Conservation (phyloP, 352 stramenopile species). For the Peronospora destructor region DNA sequence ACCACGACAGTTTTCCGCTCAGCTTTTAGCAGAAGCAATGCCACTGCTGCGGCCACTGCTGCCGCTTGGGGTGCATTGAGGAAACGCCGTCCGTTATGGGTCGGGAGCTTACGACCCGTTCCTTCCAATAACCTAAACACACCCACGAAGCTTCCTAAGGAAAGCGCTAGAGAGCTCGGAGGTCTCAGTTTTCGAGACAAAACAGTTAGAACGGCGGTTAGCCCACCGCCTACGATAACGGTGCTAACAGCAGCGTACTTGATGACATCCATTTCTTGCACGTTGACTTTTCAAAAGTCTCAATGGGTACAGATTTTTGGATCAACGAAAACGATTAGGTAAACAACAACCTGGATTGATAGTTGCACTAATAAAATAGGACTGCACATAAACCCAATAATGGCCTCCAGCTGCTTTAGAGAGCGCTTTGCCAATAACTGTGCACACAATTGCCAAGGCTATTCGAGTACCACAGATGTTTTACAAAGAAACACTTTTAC, state of each 20-base stretch:
- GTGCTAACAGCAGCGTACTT: conserved; percentile 40
- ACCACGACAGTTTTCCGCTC: conserved; percentile 44
- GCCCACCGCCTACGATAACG: conserved; percentile 24
- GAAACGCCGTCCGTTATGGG: conserved; percentile 9
- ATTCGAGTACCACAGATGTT: too few species aligned
- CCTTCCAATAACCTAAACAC: conserved; percentile 47
- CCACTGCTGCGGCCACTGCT: conserved; percentile 26
- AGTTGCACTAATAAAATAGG: too few species aligned
- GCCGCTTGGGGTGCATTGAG: conserved; percentile 34
- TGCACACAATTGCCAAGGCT: too few species aligned
- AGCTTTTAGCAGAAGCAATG: conserved; percentile 38
- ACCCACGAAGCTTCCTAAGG: conserved; percentile 52
- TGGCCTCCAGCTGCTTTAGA: too few species aligned
- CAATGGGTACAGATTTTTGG: too few species aligned
- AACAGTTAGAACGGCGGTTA: conserved; percentile 34
- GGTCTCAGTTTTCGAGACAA: conserved; percentile 32
- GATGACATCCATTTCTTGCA: conserved; percentile 25
- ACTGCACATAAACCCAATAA: too few species aligned
- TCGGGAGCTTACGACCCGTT: conserved; percentile 15
- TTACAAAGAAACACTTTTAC: too few species aligned
- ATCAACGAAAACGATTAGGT: too few species aligned
- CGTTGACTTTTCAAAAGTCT: too few species aligned
- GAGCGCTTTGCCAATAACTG: too few species aligned
- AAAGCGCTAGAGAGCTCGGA: conserved; percentile 43
- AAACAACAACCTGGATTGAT: too few species aligned